Evolutionary conservation across 1,284 basidiomycete species (phyloP).

Genomic region (Chalciporus sp.): DNA sequence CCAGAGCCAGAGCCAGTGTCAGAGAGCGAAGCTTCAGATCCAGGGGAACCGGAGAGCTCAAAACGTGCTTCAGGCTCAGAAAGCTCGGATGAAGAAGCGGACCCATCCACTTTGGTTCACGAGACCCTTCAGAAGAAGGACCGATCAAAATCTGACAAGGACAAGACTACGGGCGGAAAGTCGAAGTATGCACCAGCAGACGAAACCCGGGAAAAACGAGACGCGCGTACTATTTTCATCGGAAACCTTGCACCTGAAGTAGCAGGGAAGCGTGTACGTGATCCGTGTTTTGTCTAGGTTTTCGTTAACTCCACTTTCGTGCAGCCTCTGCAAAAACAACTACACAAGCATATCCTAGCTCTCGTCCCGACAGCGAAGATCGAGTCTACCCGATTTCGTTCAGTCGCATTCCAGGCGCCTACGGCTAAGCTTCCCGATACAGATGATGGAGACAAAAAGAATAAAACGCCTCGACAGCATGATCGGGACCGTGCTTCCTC

Average conservation of each 20-base stretch:
- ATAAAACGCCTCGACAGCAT: slow-evolving; percentile 48
- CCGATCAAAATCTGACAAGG: slow-evolving; percentile 20
- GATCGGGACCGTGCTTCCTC: slow-evolving; percentile 62
- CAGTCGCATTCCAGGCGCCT: slow-evolving; percentile 83
- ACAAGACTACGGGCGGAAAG: slow-evolving; percentile 26
- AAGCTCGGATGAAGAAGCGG: slow-evolving; percentile 13
- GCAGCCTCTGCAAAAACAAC: slow-evolving; percentile 63
- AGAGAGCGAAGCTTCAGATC: slow-evolving; percentile 34
- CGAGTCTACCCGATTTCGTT: slow-evolving; percentile 90
- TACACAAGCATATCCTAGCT: slow-evolving; percentile 73
- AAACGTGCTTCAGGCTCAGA: slow-evolving; percentile 14
- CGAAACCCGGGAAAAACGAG: slow-evolving; percentile 71
- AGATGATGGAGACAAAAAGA: slow-evolving; percentile 33
- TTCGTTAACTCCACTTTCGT: slow-evolving; percentile 5
- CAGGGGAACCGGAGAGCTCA: slow-evolving; percentile 25
- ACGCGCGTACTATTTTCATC: slow-evolving; percentile 89
- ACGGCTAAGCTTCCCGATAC: slow-evolving; percentile 62
- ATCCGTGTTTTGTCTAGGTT: not conserved
- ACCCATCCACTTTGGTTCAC: slow-evolving; percentile 31
- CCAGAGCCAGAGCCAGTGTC: slow-evolving; percentile 27
- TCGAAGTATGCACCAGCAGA: slow-evolving; percentile 55
- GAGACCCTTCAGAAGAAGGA: slow-evolving; percentile 35
- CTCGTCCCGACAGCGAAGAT: slow-evolving; percentile 75
- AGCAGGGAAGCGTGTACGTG: slow-evolving; percentile 71
- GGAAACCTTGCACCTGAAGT: slow-evolving; percentile 86